These are phyloP conservation scores for Cladosporium sphaerospermum DNA, from an alignment of 2,329 filamentous ascomycete genomes.

Conservation along the genomic window DNA sequence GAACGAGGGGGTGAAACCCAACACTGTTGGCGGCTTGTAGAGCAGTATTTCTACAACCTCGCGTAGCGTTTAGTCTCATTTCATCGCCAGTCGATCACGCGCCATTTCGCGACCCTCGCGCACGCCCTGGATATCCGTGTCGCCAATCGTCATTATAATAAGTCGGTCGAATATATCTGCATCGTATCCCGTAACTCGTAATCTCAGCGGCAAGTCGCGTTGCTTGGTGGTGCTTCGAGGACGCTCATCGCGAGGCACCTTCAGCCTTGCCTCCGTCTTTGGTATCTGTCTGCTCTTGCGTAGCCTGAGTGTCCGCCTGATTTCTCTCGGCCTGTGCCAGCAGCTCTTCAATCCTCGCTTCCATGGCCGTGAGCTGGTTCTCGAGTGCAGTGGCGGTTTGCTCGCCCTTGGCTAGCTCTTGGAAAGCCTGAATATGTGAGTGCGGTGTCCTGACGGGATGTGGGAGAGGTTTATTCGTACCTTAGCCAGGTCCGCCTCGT, in stretches of 20 bases:
- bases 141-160: not conserved
- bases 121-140: not conserved
- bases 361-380: slow-evolving; percentile 47
- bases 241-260: not conserved
- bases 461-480: not conserved
- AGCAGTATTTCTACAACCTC: not conserved
- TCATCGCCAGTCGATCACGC: not conserved
- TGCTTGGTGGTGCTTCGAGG: no score
- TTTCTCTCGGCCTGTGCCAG: slow-evolving; percentile 44
- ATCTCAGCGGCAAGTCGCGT: no score
- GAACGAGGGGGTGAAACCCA: slow-evolving; percentile 30
- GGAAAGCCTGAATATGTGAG: slow-evolving; percentile 37
- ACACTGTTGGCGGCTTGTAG: slow-evolving; percentile 26
- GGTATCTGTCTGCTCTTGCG: not conserved
- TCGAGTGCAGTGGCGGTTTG: slow-evolving; percentile 50
- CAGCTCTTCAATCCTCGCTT: slow-evolving; percentile 50
- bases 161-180: no score
- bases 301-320: not conserved
- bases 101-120: not conserved
- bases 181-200: no score
- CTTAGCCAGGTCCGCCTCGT: slow-evolving; percentile 13
- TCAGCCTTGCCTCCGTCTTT: not conserved
- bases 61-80: not conserved
- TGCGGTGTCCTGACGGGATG: not conserved
- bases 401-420: slow-evolving; percentile 50